Base-by-base conservation (phyloP, 1,139 yeast genomes). In the Yamadazyma conglobata region DNA sequence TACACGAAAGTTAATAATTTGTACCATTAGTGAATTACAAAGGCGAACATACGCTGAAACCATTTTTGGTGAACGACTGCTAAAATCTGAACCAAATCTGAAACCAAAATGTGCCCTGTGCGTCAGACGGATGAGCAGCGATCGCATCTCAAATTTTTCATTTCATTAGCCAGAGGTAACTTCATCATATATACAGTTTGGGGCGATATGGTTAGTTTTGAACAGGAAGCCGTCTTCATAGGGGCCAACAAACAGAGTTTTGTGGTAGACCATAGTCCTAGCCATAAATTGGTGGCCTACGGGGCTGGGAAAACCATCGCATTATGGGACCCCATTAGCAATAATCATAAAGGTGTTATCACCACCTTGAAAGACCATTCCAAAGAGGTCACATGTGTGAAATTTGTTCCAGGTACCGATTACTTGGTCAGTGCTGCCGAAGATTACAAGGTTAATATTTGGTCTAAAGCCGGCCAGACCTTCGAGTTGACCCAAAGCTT, bases 181-280 rank as follows among this genome's bases (percentile, higher is more conserved):
- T 10, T 19, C 24, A 24, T 24, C 20, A 7, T n/a, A n/a, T n/a
- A n/a, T n/a, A n/a, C n/a, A n/a, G n/a, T n/a, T n/a, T n/a, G n/a
- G n/a, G n/a, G n/a, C 19, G 9, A 9, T 17, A 10, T 17, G 10
- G 16, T 23, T 14, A 23, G n/a, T n/a, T 18, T 43, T 8, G 28
- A 29, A 2, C 64, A 62, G 34, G 83, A 79, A 35, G 84, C 83
- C 24, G 64, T 81, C 6, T 79, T 86, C 44, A 66, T 79, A 10
- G 96, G 96, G 6, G 93, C 89, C 19, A 87, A 87, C 51, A 73
- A 76, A 42, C 89, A 83, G 46, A 70, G 83, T 8, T 76, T 73
- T 44, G 79, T 76, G 4, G 73, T 85, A 7, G 93, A 80, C 47
- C 75, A 70, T 48, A 64, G 68, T 40, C 39, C 52, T 0, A 36